Evolutionary conservation across 345 rosid genomes (phyloP).

Genomic region (Gossypioides kirkii): DNA sequence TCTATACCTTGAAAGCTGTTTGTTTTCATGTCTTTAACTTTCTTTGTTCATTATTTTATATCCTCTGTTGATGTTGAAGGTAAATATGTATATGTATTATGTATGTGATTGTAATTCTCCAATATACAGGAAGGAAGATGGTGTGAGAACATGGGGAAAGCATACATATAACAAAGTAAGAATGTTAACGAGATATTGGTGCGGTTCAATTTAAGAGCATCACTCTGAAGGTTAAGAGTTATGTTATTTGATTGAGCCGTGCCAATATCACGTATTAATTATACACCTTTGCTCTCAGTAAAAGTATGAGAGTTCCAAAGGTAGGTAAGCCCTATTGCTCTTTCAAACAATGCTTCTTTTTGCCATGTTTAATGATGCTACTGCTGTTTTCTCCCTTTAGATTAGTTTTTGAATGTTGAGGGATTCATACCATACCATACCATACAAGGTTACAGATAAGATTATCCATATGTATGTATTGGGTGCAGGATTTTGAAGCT

Average conservation of each 20-base stretch:
- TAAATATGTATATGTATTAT: background rate
- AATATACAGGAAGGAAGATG: background rate
- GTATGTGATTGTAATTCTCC: background rate
- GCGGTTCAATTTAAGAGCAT: slow-evolving; percentile 72
- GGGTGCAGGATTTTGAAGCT: background rate
- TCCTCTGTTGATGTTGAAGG: background rate
- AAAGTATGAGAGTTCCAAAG: background rate
- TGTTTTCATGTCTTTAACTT: slow-evolving; percentile 1
- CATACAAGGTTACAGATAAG: background rate
- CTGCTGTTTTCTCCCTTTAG: background rate
- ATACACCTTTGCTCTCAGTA: background rate
- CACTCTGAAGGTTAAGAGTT: slow-evolving; percentile 29
- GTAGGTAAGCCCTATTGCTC: background rate
- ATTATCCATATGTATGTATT: background rate
- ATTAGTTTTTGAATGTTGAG: background rate
- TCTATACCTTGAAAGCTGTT: no score
- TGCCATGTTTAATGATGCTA: background rate
- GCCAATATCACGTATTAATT: slow-evolving; percentile 73
- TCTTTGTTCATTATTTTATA: background rate
- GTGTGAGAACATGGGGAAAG: background rate
- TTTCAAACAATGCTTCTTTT: background rate
- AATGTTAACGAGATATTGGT: slow-evolving; percentile 63
- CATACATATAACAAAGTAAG: background rate
- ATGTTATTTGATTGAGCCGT: slow-evolving; percentile 91
- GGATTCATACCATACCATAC: background rate